A percentile compares a stretch with the other conserved stretches of the same genome.
phyloP scores from a whole-genome alignment of 148 eudicot genomes.

The Euryodendron excelsum region DNA sequence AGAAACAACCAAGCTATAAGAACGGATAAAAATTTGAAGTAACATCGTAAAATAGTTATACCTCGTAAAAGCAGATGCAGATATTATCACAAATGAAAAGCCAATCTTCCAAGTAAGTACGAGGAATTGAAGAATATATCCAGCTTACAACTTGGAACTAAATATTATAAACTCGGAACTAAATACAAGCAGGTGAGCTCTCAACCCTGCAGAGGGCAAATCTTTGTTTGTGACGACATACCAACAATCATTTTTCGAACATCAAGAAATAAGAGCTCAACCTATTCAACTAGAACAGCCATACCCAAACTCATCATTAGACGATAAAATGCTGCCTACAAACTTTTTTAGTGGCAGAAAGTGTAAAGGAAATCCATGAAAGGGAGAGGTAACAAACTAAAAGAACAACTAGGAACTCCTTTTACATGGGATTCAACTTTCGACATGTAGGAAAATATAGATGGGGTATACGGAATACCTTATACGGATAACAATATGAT shows the following conservation, averaged over 20 bases:
- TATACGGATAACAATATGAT: too few relatives aligned
- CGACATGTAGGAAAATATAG: too few relatives aligned
- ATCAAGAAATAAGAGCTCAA: not conserved
- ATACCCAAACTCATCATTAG: conserved; percentile 8
- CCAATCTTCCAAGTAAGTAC: not conserved
- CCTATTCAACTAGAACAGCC: not conserved
- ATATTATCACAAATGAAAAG: not conserved
- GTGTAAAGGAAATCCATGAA: conserved; percentile 9
- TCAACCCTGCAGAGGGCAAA: not conserved
- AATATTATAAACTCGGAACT: too few relatives aligned
- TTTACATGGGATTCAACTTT: not conserved
- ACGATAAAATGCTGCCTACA: not conserved
- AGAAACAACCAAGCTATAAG: too few relatives aligned
- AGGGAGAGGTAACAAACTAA: not conserved
- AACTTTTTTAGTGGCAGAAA: not conserved
- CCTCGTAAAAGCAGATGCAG: not conserved
- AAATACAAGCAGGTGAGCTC: too few relatives aligned
- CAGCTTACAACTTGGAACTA: not conserved
- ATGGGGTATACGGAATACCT: too few relatives aligned
- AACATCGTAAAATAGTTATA: too few relatives aligned
- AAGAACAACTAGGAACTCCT: not conserved
- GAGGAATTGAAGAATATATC: not conserved
- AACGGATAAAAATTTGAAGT: too few relatives aligned
- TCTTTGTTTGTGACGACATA: not conserved
- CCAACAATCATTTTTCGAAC: not conserved